phyloP scores from a whole-genome alignment of 306 rosid genomes.

The Clitoria ternatea region DNA sequence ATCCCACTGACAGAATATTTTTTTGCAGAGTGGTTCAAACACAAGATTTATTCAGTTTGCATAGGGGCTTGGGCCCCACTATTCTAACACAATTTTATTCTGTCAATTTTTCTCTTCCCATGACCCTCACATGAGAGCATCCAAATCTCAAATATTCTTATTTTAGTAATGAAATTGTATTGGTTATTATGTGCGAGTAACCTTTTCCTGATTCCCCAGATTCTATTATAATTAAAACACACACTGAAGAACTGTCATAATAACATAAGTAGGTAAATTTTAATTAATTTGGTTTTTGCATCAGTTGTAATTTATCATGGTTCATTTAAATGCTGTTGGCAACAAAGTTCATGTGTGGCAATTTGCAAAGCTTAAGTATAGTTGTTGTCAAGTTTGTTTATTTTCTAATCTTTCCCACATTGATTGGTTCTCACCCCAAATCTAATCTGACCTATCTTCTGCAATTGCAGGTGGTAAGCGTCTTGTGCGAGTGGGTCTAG shows the following conservation, averaged over 20 bases:
- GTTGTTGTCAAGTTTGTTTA: neutral
- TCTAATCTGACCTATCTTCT: constrained; percentile 12
- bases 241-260: neutral
- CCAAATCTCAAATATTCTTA: neutral
- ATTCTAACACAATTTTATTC: neutral
- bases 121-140: neutral
- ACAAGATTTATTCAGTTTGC: neutral
- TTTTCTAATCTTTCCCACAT: neutral
- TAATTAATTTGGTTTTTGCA: neutral
- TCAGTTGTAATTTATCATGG: neutral
- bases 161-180: neutral
- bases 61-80: neutral
- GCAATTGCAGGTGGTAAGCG: constrained; percentile 75
- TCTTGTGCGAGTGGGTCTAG: constrained; percentile 76
- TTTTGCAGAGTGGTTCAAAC: neutral
- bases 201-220: constrained; percentile 1
- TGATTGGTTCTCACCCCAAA: neutral
- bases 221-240: neutral
- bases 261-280: neutral
- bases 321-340: neutral
- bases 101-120: neutral
- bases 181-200: neutral
- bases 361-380: neutral
- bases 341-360: neutral
- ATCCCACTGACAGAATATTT: neutral